Evolutionary conservation across 176 grass and related monocot species (phyloP).

Genomic region (Carex myosuroides): DNA sequence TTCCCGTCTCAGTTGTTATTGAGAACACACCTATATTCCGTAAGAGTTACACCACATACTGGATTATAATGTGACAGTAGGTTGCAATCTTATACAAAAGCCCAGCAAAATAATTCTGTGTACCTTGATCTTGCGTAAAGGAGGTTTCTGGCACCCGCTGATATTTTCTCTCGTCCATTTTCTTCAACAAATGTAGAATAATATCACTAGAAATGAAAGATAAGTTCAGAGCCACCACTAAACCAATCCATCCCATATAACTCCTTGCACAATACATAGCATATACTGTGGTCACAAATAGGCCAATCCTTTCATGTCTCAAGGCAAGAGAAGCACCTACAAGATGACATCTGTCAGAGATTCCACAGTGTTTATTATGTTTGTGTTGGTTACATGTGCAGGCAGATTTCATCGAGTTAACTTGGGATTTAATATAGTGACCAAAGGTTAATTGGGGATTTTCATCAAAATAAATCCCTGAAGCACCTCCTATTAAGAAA

Average conservation of each 20-base stretch:
- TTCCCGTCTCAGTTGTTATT: neutral
- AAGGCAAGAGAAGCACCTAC: constrained; percentile 67
- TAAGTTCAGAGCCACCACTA: constrained; percentile 68
- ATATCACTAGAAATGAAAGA: constrained; percentile 95
- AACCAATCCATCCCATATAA: constrained; percentile 86
- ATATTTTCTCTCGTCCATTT: constrained; percentile 48
- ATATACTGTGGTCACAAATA: constrained; percentile 68
- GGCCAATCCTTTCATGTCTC: constrained; percentile 65
- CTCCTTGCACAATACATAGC: constrained; percentile 80
- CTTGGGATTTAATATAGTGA: neutral
- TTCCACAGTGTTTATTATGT: neutral
- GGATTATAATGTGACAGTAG: neutral
- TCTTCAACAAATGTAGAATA: constrained; percentile 74
- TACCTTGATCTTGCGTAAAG: constrained; percentile 38
- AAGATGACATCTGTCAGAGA: neutral
- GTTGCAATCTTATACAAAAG: neutral
- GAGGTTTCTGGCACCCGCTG: constrained; percentile 36
- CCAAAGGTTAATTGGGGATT: neutral
- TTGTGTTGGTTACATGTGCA: neutral
- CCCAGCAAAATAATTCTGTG: neutral
- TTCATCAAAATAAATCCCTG: neutral
- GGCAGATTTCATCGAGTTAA: neutral
- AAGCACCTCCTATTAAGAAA: neutral
- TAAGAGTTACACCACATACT: neutral
- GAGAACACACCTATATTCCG: neutral